phyloP scores from a whole-genome alignment of 2,329 filamentous ascomycete genomes.

The Ascochyta koolunga region DNA sequence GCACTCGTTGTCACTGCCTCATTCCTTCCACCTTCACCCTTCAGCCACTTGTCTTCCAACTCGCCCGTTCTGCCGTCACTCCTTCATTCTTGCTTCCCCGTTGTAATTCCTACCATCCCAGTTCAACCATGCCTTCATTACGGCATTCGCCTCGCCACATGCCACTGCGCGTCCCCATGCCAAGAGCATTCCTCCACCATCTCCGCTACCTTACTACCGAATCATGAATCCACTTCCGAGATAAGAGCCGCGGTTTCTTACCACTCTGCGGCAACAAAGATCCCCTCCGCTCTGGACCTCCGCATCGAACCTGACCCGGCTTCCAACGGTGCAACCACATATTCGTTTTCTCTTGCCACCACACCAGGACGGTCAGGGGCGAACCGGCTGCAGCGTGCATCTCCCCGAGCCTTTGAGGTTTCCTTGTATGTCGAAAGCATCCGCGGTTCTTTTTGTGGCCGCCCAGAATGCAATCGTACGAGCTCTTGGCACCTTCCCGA shows the following conservation, averaged over 20 bases:
- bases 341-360: background rate
- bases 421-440: conserved; percentile 4
- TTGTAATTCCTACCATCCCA: too few species aligned
- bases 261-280: background rate
- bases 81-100: too few species aligned
- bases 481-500: conserved; percentile 31
- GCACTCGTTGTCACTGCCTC: background rate
- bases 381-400: background rate
- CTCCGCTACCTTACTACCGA: conserved; percentile 9
- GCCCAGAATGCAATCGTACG: conserved; percentile 9
- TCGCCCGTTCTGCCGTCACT: too few species aligned
- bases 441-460: conserved; percentile 12
- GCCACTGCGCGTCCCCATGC: background rate
- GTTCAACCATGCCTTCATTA: too few species aligned
- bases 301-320: background rate
- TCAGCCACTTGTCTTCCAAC: too few species aligned
- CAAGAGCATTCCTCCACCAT: conserved; percentile 7
- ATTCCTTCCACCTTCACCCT: too few species aligned
- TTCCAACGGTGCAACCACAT: background rate
- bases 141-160: background rate
- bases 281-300: background rate
- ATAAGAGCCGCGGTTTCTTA: conserved; percentile 4
- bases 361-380: background rate
- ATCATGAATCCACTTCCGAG: conserved; percentile 5
- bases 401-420: background rate